Conservation (phyloP, 2,329 filamentous ascomycete species). For the Ceratocystiopsis minuta region DNA sequence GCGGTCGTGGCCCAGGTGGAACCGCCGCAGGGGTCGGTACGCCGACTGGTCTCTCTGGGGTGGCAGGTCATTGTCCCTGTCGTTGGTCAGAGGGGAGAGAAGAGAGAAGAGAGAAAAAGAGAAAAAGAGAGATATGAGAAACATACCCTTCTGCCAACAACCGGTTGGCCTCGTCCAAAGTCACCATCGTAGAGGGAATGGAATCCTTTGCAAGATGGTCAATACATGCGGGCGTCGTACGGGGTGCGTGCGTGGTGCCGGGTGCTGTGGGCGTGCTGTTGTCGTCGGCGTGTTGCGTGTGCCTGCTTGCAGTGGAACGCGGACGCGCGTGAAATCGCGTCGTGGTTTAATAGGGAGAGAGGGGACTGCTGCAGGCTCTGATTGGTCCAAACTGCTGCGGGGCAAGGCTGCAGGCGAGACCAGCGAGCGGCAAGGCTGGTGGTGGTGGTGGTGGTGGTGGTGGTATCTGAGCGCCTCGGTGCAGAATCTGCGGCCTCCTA, state of each 20-base stretch:
- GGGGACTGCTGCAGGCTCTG: background rate
- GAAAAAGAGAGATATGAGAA: background rate
- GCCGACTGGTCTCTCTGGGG: conserved; percentile 31
- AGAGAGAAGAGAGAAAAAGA: conserved; percentile 7
- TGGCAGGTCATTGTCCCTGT: conserved; percentile 19
- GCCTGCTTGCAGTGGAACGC: no score
- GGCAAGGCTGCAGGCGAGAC: conserved; percentile 8
- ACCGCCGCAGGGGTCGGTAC: conserved; percentile 64
- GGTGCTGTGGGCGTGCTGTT: no score
- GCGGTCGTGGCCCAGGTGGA: conserved; percentile 48
- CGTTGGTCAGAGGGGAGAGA: conserved; percentile 10
- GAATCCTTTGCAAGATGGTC: no score
- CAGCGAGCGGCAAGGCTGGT: conserved; percentile 3
- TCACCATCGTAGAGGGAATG: no score
- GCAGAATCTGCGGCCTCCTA: no score
- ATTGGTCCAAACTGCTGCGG: conserved; percentile 1
- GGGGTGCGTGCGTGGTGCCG: no score
- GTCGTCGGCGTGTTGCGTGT: no score
- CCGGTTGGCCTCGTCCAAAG: no score
- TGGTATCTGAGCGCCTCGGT: no score
- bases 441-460: no score
- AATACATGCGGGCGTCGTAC: no score
- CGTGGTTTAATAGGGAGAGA: background rate
- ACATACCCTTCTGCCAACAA: background rate
- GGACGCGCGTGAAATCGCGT: background rate